Conservation (phyloP, 2,329 filamentous ascomycete species). For the Mariannaea elegans region DNA sequence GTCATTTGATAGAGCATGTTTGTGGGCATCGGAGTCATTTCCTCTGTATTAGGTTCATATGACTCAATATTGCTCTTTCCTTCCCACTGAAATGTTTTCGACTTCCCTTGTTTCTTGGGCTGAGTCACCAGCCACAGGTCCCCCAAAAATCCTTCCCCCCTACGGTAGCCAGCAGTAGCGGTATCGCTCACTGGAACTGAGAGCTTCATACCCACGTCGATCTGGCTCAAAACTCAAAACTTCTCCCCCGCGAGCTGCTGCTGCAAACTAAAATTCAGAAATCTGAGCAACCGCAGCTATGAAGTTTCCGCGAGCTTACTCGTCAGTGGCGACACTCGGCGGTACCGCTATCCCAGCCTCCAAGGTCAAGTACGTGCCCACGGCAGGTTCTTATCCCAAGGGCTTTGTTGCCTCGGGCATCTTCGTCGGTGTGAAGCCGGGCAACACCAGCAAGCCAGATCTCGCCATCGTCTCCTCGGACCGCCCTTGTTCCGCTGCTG, state of each 20-base stretch:
- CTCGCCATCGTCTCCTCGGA: constrained; percentile 90
- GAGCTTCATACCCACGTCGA: constrained; percentile 20
- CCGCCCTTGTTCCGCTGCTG: constrained; percentile 83
- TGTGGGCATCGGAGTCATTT: too few species aligned
- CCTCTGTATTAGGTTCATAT: not conserved
- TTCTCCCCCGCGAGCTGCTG: constrained; percentile 21
- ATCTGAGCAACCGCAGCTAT: constrained; percentile 35
- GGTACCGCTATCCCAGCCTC: constrained; percentile 68
- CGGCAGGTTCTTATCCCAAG: constrained; percentile 84
- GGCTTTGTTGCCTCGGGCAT: constrained; percentile 89
- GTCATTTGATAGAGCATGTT: too few species aligned
- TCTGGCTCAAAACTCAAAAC: constrained; percentile 14
- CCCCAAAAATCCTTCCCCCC: constrained; percentile 4
- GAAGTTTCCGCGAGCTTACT: constrained; percentile 48
- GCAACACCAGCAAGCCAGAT: constrained; percentile 91
- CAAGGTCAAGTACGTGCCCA: constrained; percentile 92
- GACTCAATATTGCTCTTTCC: constrained; percentile 6
- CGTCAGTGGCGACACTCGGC: constrained; percentile 40
- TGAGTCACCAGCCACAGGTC: constrained; percentile 26
- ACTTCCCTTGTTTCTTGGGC: not conserved
- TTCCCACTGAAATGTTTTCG: not conserved
- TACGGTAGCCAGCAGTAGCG: constrained; percentile 30
- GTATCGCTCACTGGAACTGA: constrained; percentile 25
- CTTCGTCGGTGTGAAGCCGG: constrained; percentile 91
- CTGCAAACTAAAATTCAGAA: constrained; percentile 8